phyloP scores from a whole-genome alignment of 371 early-diverging fungal species.

The Syncephalastrum monosporum region DNA sequence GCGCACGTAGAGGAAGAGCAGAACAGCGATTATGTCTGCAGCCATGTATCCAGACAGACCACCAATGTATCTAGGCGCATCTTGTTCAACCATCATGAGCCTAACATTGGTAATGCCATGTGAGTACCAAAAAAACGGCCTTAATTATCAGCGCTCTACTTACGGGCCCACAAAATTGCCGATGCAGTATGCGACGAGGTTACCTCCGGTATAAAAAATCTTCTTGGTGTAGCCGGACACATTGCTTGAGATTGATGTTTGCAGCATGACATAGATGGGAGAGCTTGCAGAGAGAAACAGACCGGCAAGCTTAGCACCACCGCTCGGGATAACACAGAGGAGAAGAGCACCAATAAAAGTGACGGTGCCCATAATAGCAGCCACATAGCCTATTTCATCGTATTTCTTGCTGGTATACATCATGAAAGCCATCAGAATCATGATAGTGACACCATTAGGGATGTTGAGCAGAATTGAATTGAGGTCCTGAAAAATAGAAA shows the following conservation, averaged over 20 bases:
- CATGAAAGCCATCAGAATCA: constrained; percentile 3
- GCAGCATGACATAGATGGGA: constrained; percentile 12
- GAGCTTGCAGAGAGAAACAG: constrained; percentile 11
- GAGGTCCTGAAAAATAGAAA: constrained; percentile 5
- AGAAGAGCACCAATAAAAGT: constrained; percentile 14
- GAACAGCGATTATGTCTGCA: constrained; percentile 22
- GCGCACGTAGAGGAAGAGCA: constrained; percentile 19
- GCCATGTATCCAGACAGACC: constrained; percentile 23
- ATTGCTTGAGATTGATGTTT: constrained; percentile 15
- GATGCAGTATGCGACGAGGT: constrained; percentile 10
- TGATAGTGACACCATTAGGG: constrained; percentile 11
- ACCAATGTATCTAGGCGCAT: constrained; percentile 15
- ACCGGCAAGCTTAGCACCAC: constrained; percentile 10
- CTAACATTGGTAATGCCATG: neutral
- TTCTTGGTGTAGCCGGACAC: constrained; percentile 23
- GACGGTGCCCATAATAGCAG: constrained; percentile 2
- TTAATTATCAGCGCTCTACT: neutral
- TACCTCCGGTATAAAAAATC: constrained; percentile 16
- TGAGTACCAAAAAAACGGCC: constrained; percentile 18
- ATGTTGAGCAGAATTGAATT: constrained; percentile 13
- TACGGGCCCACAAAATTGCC: too few relatives aligned
- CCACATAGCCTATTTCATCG: constrained; percentile 12
- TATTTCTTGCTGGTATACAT: constrained; percentile 4
- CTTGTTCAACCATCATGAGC: constrained; percentile 17
- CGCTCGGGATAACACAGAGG: constrained; percentile 7